Conservation (phyloP, 139 green algal genomes). For the Marvania coccoides region DNA sequence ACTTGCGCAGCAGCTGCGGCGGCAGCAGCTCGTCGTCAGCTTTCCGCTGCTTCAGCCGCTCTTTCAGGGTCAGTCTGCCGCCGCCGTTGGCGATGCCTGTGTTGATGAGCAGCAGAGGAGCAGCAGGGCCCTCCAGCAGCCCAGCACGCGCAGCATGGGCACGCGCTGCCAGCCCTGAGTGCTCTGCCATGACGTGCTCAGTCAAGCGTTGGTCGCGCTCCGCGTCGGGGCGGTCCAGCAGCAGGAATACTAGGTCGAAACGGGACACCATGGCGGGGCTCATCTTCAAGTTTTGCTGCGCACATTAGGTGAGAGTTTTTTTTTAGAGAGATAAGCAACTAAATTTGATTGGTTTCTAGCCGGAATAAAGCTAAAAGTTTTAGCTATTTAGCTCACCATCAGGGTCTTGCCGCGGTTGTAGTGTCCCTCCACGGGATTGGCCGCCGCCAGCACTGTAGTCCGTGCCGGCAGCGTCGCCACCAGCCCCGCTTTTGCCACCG, state of each 20-base stretch:
- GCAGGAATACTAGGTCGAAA: constrained; percentile 94
- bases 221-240: constrained; percentile 80
- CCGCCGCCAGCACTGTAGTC: constrained; percentile 83
- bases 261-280: constrained; percentile 64
- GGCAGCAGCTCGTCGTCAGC: constrained; percentile 47
- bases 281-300: constrained; percentile 81
- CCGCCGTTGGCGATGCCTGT: not conserved
- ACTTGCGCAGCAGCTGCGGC: constrained; percentile 72
- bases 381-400: too few species aligned
- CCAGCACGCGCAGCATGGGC: constrained; percentile 28
- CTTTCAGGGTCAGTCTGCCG: constrained; percentile 6
- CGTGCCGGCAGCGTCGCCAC: constrained; percentile 77
- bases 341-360: too few species aligned
- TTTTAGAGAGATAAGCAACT: not conserved
- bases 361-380: too few species aligned
- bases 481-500: constrained; percentile 86
- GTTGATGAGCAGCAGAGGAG: constrained; percentile 2
- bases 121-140: constrained; percentile 26
- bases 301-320: too few species aligned
- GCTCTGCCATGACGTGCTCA: constrained; percentile 82
- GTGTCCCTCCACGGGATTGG: constrained; percentile 75
- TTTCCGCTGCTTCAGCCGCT: constrained; percentile 18
- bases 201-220: constrained; percentile 65
- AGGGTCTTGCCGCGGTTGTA: constrained; percentile 71
- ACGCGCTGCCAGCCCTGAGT: constrained; percentile 44